Conservation (phyloP, 106 monocot species). For the Apostasia shenzhenica region DNA sequence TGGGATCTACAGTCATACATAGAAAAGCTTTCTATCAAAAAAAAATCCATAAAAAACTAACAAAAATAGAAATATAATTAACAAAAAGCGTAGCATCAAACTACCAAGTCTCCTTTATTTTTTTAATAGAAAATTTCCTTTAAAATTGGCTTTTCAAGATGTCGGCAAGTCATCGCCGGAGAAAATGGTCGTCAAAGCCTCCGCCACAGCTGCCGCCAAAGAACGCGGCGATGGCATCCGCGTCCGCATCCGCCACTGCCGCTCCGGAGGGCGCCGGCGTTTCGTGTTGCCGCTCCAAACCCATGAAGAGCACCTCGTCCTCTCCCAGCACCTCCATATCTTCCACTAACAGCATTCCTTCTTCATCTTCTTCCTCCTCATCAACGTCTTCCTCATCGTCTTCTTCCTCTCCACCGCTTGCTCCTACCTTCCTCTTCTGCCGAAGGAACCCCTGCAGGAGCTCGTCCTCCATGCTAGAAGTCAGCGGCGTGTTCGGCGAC, state of each 20-base stretch:
- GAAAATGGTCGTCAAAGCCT: too few species aligned
- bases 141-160: too few species aligned
- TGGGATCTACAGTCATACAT: too few species aligned
- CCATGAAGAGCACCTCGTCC: slow-evolving; percentile 24
- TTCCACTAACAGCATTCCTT: slow-evolving; percentile 18
- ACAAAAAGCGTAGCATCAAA: too few species aligned
- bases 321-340: slow-evolving; percentile 38
- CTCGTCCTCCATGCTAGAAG: slow-evolving; percentile 13
- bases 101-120: too few species aligned
- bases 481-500: slow-evolving; percentile 6
- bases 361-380: slow-evolving; percentile 25
- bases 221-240: too few species aligned
- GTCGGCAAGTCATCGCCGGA: too few species aligned
- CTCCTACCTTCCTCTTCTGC: background rate
- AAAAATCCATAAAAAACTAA: too few species aligned
- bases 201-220: too few species aligned
- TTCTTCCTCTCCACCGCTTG: background rate
- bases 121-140: too few species aligned
- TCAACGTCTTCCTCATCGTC: slow-evolving; percentile 7
- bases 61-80: too few species aligned
- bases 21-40: too few species aligned
- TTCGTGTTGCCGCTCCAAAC: background rate
- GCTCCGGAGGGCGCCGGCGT: background rate
- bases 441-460: background rate
- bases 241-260: background rate